Base-by-base conservation (phyloP, 768 basidiomycete genomes). In the Dioszegia aurantiaca region DNA sequence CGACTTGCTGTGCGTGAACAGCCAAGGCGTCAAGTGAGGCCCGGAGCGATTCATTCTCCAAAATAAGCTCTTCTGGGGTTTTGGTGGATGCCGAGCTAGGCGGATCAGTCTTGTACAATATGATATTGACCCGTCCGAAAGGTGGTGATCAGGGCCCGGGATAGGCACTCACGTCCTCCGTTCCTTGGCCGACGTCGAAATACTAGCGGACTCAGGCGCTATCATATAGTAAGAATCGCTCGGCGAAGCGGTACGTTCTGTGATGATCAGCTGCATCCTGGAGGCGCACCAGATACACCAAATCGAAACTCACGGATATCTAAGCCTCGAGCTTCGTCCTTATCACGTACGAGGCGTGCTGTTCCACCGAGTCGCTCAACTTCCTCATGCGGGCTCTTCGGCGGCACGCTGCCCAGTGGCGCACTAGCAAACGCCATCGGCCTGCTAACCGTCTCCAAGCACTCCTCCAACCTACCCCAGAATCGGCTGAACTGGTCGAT, bases 391-490 rank as follows among this genome's bases (percentile, higher is more conserved):
- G 33, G 17, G 24, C 31, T 14, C 33, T 33, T 33, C 33, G 33
- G 8, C 14, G 6, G 33, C 33, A 14, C 6, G 14, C 14, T 26
- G 36, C 60, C 65, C 46, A 73, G 27, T 1, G 71, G 64, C n/a
- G 64, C 63, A 53, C 62, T 62, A 24, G 73, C 70, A 43, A 77
- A 75, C 16, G 65, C 67, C 1, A 75, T 70, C 17, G 75, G 75
- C 52, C 70, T 70, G n/a, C 60, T 59, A 12, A 75, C 67, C 40
- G 70, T 63, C 17, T 74, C 70, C 43, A 77, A 48, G 55, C 70
- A 69, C 21, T 66, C 71, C 39, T 77, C 73, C 14, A 77, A 49
- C 56, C 70, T 69, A 17, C 72, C 71, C 75, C 75, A 77, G 58
- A 77, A 77, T 41, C 70, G 24, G 10, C 58, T 63, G 59, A 77